Evolutionary conservation across 2,329 filamentous ascomycete species (phyloP), one percentile per base, ranked within the genome.

Genomic region (Ophiosphaerella herpotricha): DNA sequence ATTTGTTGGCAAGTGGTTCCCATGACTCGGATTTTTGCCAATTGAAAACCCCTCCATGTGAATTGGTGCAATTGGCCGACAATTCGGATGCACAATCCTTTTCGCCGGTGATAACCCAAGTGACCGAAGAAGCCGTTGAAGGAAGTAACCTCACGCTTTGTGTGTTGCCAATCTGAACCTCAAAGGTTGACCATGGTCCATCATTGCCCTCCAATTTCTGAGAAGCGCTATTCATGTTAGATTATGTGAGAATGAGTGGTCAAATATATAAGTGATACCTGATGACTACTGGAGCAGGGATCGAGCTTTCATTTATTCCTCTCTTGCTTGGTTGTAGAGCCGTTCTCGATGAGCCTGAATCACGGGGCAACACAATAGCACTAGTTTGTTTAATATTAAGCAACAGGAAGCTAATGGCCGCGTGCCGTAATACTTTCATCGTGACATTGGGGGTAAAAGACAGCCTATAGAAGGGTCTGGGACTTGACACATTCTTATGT

Each of bases 111-210:
- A 70, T 60, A 3, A 73, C 58, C 66, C 67, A 74, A 12, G 63
- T 64, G 32, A 71, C 68, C 33, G 68, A 58, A 7, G 63, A 63
- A 9, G 61, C 57, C 4, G 71, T 74, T 4, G 68, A 67, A 13
- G 66, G 59, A 18, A 68, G 43, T 31, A 68, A 46, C 21, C 62
- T 54, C 12, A 68, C 40, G 26, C 50, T 50, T 39, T 68, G 66
- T 16, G 51, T 33, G 0, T 61, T 63, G 43, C 66, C 66, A 12
- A 70, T 50, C 43, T 58, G 51, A 16, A 70, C 50, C 8, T 45
- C 43, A 37, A 70, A 70, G 5, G 64, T 58, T 3, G 61, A 66
- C 66, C 66, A 69, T 4, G 55, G 47, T 2, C 66, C 66, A 39
- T 70, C 66, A 31, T 63, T 61, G 8, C 65, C 66, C 37, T 70